Conservation (phyloP, 345 rosid species). For the Salix koriyanagi region DNA sequence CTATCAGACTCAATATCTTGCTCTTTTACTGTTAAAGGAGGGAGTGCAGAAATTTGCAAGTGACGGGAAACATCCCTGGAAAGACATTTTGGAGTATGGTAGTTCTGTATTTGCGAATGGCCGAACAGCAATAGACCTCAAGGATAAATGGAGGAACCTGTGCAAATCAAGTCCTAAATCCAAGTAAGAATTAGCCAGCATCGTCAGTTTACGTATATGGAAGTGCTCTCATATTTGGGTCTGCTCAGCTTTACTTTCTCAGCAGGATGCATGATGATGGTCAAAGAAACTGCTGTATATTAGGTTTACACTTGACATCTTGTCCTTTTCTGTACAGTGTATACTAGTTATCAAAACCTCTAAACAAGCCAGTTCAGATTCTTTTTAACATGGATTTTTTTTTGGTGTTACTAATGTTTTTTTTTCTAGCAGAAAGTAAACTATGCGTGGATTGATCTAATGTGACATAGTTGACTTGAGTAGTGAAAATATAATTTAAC, state of each 20-base stretch:
- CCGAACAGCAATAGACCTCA: constrained; percentile 35
- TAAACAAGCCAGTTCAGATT: too few relatives aligned
- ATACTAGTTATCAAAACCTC: too few relatives aligned
- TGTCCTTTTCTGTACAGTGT: neutral
- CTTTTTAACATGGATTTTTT: too few relatives aligned
- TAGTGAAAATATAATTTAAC: too few relatives aligned
- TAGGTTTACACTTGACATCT: neutral
- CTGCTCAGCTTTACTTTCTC: neutral
- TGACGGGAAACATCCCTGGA: constrained; percentile 35
- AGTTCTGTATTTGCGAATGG: constrained; percentile 15
- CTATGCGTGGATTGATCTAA: too few relatives aligned
- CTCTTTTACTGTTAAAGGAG: constrained; percentile 26
- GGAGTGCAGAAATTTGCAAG: constrained; percentile 33
- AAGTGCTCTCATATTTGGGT: neutral
- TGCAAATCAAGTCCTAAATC: constrained; percentile 29
- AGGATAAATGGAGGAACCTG: constrained; percentile 53
- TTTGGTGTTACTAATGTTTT: too few relatives aligned
- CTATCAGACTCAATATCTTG: neutral
- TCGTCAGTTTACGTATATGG: constrained; percentile 8
- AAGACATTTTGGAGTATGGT: constrained; percentile 38
- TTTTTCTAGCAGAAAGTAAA: too few relatives aligned
- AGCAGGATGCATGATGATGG: neutral
- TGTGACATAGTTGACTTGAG: rapidly evolving
- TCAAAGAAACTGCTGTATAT: neutral
- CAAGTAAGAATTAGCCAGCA: constrained; percentile 12